Percentiles rank a stretch among this genome's conserved stretches.
Evolutionary conservation across 805 yeast species (phyloP).

Genomic region (Kazachstania kunashirensis): DNA sequence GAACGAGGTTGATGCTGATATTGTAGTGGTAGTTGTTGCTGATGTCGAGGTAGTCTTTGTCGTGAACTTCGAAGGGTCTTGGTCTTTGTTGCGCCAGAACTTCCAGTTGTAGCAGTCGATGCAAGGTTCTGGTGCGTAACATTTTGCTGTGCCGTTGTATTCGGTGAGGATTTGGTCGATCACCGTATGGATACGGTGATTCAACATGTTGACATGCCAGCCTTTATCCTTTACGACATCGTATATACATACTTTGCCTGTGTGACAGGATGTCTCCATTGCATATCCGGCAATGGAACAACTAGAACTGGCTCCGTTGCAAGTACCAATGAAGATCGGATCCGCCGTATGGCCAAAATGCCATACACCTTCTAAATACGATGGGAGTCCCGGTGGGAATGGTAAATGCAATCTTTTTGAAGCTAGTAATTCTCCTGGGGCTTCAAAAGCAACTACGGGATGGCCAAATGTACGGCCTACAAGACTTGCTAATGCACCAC

Average conservation of each 20-base stretch:
- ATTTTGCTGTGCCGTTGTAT: conserved; percentile 70
- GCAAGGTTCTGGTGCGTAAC: conserved; percentile 72
- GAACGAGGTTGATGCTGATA: conserved; percentile 15
- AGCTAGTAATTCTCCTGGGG: conserved; percentile 87
- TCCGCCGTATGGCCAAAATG: conserved; percentile 96
- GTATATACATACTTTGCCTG: conserved; percentile 79
- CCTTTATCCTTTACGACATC: conserved; percentile 85
- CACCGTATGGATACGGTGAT: conserved; percentile 85
- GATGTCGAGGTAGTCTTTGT: conserved; percentile 17
- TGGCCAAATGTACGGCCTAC: conserved; percentile 83
- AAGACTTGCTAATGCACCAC: conserved; percentile 75
- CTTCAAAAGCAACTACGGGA: conserved; percentile 84
- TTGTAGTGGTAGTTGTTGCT: conserved; percentile 10
- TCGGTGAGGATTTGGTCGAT: conserved; percentile 66
- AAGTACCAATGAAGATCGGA: conserved; percentile 92
- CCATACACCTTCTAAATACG: conserved; percentile 75
- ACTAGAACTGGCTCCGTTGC: conserved; percentile 84
- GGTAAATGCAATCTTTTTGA: conserved; percentile 81
- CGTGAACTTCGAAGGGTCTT: conserved; percentile 6
- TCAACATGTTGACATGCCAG: conserved; percentile 80
- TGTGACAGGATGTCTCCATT: conserved; percentile 91
- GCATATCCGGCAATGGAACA: conserved; percentile 94
- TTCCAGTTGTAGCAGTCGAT: conserved; percentile 88
- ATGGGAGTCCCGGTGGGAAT: conserved; percentile 81
- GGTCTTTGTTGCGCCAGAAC: conserved; percentile 40